Conservation (phyloP, 495 filamentous ascomycete genomes). For the Chaetomidium leptoderma region DNA sequence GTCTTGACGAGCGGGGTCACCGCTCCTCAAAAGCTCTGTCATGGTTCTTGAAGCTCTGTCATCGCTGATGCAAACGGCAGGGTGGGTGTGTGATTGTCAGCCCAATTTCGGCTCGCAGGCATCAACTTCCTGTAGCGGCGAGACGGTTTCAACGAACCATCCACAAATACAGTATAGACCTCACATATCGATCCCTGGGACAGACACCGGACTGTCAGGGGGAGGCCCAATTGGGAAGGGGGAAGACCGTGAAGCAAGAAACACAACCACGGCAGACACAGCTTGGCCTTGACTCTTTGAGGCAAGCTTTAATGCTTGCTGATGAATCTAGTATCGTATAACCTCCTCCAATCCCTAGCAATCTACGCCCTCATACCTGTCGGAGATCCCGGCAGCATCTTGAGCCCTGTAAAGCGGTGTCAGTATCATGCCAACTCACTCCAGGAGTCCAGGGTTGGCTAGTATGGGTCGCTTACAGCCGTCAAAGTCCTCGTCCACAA, state of each 20-base stretch:
- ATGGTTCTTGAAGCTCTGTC: no score
- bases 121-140: no score
- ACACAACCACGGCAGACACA: background rate
- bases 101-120: no score
- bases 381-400: conserved; percentile 4
- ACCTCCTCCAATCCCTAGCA: background rate
- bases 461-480: conserved; percentile 18
- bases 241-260: background rate
- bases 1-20: no score
- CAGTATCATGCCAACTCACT: background rate
- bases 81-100: no score
- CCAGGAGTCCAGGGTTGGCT: no score
- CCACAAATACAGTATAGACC: no score
- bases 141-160: no score
- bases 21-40: no score
- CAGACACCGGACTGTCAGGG: background rate
- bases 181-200: no score
- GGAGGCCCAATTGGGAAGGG: background rate
- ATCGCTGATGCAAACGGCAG: no score
- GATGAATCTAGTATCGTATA: background rate
- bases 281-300: no score
- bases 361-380: background rate
- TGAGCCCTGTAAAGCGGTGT: conserved; percentile 4
- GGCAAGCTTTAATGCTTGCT: background rate
- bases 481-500: conserved; percentile 23